A percentile compares a stretch with the other conserved stretches of the same genome.
Evolutionary conservation across 2,329 filamentous ascomycete species (phyloP).

Genomic region (Microcyclosporella mali): DNA sequence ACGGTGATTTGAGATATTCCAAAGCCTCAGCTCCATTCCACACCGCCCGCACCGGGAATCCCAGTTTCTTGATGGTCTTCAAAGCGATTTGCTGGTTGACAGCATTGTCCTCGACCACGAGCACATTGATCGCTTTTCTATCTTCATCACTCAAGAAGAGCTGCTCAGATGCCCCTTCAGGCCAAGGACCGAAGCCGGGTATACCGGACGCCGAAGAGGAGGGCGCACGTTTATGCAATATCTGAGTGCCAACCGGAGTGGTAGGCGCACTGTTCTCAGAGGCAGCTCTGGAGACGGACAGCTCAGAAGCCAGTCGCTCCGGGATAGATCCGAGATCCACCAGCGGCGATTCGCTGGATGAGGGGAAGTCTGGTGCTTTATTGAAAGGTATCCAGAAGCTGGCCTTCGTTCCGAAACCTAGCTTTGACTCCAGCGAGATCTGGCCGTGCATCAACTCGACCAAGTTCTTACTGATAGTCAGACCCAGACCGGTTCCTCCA

Average conservation of each 20-base stretch:
- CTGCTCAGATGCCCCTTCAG: conserved; percentile 37
- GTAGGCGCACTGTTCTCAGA: conserved; percentile 50
- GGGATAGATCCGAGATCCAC: conserved; percentile 60
- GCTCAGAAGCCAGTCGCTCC: conserved; percentile 55
- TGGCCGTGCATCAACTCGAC: conserved; percentile 71
- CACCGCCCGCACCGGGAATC: conserved; percentile 63
- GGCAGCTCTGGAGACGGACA: conserved; percentile 58
- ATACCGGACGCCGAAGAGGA: conserved; percentile 14
- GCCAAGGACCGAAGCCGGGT: conserved; percentile 23
- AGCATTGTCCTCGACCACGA: conserved; percentile 75
- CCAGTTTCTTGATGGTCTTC: conserved; percentile 66
- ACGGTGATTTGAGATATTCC: conserved; percentile 54
- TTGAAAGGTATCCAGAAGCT: conserved; percentile 73
- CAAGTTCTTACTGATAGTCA: conserved; percentile 76
- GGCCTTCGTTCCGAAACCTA: conserved; percentile 65
- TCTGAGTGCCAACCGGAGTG: conserved; percentile 22
- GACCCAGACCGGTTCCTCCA: conserved; percentile 68
- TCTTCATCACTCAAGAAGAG: conserved; percentile 53
- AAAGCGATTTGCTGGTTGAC: conserved; percentile 65
- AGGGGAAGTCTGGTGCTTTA: conserved; percentile 52
- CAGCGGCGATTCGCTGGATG: conserved; percentile 43
- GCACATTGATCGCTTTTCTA: conserved; percentile 58
- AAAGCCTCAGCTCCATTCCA: conserved; percentile 77
- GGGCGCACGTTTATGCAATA: conserved; percentile 13
- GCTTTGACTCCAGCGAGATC: conserved; percentile 63